phyloP scores from a whole-genome alignment of 169 alveolate species.

The Plasmodium chabaudi region DNA sequence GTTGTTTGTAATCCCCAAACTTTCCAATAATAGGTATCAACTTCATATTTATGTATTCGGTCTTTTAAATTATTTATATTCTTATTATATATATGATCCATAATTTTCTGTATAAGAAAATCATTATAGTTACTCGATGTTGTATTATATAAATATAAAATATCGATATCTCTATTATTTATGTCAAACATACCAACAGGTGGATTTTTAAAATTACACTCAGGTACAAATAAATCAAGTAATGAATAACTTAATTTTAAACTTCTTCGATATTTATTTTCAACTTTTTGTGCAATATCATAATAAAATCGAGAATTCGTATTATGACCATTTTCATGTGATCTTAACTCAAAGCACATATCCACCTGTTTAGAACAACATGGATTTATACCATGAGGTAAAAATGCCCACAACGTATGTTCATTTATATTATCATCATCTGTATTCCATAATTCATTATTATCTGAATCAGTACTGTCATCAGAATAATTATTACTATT shows the following conservation, averaged over 20 bases:
- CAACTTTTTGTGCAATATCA: constrained; percentile 13
- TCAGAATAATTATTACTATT: background rate
- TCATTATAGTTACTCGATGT: constrained; percentile 64
- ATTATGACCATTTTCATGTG: background rate
- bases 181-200: background rate
- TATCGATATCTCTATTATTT: constrained; percentile 45
- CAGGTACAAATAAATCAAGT: constrained; percentile 32
- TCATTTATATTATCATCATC: constrained; percentile 26
- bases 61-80: constrained; percentile 24
- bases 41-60: constrained; percentile 40
- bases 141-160: constrained; percentile 45
- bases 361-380: constrained; percentile 28
- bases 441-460: background rate
- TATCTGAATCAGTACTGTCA: background rate
- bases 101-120: constrained; percentile 47
- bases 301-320: constrained; percentile 39
- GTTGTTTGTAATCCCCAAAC: constrained; percentile 77
- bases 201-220: constrained; percentile 30
- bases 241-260: constrained; percentile 33
- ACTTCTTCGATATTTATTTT: background rate
- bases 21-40: constrained; percentile 57
- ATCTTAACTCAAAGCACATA: constrained; percentile 1
- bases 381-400: constrained; percentile 71
- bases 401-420: constrained; percentile 64
- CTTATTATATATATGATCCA: constrained; percentile 69